Base-by-base conservation (phyloP, 2,329 filamentous ascomycete genomes). In the Pyrenophora teres region DNA sequence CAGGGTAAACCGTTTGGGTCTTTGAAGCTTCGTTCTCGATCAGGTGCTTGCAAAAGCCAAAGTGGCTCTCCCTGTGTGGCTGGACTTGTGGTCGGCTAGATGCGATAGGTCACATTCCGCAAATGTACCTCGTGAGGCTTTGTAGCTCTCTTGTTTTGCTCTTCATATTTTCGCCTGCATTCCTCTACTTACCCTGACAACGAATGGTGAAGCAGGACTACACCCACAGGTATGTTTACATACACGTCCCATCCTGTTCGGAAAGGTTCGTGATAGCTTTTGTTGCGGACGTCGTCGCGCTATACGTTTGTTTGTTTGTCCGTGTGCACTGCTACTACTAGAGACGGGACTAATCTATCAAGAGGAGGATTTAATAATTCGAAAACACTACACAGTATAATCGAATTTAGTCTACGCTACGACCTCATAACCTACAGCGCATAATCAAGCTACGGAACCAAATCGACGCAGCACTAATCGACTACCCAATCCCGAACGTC, bases 171-270 rank as follows among this genome's bases (percentile, higher is more conserved):
- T 53, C 50, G 12, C 38, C 57, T 57, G 53, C 73, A 75, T 76
- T 75, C 73, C 72, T 59, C 50, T 39, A 23, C 54, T 65, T 69
- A 64, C 68, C 70, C 57, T 64, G 70, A 68, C 70, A 62, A 75
- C 71, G 52, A 39, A 52, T 46, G 60, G 64, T 69, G 69, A 64
- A 57, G 46, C 49, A 53, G 44, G 58, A 56, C 61, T 56, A 65
- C 40, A 63, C 56, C 64, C 69, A 47, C 65, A 69, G 55, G 55
- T 64, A 67, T 70, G 64, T 69, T 67, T 66, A 67, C 60, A 51
- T 54, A 49, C 33, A 15, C 41, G 41, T 48, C 54, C 54, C 51
- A 49, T 38, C 12, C 46, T 46, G 46, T 44, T 50, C 47, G 46
- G 37, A 41, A 46, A 54, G 54, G 47, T 51, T 57, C 48, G 54